Base-by-base conservation (phyloP, 768 basidiomycete genomes). In the Panus rudis region DNA sequence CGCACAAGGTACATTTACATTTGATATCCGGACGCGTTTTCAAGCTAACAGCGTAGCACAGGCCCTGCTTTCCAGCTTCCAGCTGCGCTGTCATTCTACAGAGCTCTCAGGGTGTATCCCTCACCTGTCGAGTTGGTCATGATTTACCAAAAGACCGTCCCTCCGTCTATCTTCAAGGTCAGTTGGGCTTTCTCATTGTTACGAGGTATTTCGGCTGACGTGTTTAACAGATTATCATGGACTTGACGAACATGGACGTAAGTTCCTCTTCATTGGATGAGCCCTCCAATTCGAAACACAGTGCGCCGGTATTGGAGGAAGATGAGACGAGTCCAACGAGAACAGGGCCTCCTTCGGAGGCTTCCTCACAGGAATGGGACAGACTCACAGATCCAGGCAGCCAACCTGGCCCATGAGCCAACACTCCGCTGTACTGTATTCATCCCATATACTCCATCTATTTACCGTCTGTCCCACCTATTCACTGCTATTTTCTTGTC, bases 91-190 rank as follows among this genome's bases (percentile, higher is more conserved):
- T 78, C 81, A 31, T 98, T 98, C 77, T 99, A 82, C 76, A 78
- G 91, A 39, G 93, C 92, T 1, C 79, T 98, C 46, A 75, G 85
- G 42, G 92, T 96, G 26, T 99, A 99, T 67, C 96, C 96, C 39
- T 80, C 87, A 23, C 91, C 93, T 1, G 79, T 91, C 24, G 96
- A 98, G 63, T 78, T 98, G 53, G 84, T 99, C 55, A 79, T 85
- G 63, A 93, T 98, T 49, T 94, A 96, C 57, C 82, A 97, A 66
- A 85, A 86, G 65, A 92, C 91, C 25, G 79, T 94, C 23, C 86
- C 90, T 3, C 74, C 77, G 21, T 72, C 80, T 27, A 70, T 92
- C 38, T 90, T 91, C 68, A 85, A 89, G 68, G 84, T 83, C 43
- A 24, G 67, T 63, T 8, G 11, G 17, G 3, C 8, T 19, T 20